Evolutionary conservation across 202 grass and related monocot genomes (phyloP).

Genomic region (Saccharum hybrid): DNA sequence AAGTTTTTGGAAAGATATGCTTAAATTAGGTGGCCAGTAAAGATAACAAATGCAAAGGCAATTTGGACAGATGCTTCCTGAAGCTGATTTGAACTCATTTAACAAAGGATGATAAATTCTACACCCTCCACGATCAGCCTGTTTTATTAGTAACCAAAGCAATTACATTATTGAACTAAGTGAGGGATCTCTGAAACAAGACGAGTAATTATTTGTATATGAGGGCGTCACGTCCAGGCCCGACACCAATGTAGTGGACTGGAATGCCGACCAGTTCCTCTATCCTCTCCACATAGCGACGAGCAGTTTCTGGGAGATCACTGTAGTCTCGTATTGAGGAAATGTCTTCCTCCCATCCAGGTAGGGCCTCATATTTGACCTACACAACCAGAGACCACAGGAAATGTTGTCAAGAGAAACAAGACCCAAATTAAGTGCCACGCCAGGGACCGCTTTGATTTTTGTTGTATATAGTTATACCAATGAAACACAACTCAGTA

Average conservation of each 20-base stretch:
- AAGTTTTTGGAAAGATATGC: not conserved
- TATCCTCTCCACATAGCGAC: conserved; percentile 79
- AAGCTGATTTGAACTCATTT: not conserved
- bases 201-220: conserved; percentile 79
- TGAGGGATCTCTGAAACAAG: not conserved
- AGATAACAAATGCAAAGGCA: not conserved
- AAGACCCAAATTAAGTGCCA: not conserved
- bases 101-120: not conserved
- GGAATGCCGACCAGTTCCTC: conserved; percentile 85
- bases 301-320: conserved; percentile 73
- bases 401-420: not conserved
- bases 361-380: conserved; percentile 86
- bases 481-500: not conserved
- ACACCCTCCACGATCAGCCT: not conserved
- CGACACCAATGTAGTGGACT: conserved; percentile 86
- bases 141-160: not conserved
- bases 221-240: conserved; percentile 82
- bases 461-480: not conserved
- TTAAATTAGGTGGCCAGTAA: not conserved
- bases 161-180: not conserved
- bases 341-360: conserved; percentile 83
- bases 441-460: not conserved
- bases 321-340: conserved; percentile 65
- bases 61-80: not conserved
- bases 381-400: conserved; percentile 46